Base-by-base conservation (phyloP, 164 flowering plant genomes). In the Aristolochia fimbriata region DNA sequence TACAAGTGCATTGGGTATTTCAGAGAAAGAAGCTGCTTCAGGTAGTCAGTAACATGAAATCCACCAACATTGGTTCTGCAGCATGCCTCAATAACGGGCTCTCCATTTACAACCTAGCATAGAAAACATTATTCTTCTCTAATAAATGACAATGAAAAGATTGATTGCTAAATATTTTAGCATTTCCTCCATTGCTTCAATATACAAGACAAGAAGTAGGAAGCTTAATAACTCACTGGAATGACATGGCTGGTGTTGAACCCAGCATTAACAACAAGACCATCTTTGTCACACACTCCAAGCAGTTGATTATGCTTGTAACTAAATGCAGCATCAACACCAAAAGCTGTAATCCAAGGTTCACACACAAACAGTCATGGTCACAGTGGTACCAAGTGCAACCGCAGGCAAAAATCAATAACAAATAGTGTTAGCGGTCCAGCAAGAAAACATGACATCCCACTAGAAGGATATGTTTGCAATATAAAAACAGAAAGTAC, bases 251-350 rank as follows among this genome's bases (percentile, higher is more conserved):
- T 88, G 22, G 97, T 81, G 33, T 70, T 77, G 58, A 90, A 86
- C 71, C 99, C 99, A 11, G 91, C 80, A 60, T 80, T 79, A 63
- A 90, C 56, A 60, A 84, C 99, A 70, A 93, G 84, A 51, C 99
- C 97, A 79, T 86, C 91, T 61, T 71, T 78, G 59, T 75, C 70
- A 68, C 99, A 93, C 59, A 82, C 48, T 33, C 97, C 99, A 68
- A 73, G 83, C 56, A 65, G 78, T 60, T 93, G 88, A 72, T 93
- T 93, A 72, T 85, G 84, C 66, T 77, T 85, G 68, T 93, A 93
- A 77, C 99, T 90, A 79, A 93, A 93, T 71, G 89, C 96, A 71
- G 95, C 87, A 78, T 90, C 99, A 65, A 86, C 84, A 52, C 99
- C 99, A 81, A 83, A 93, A 62, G 99, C 99, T 93, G 85, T 30